Conservation (phyloP, 495 filamentous ascomycete genomes). For the Filosporella fistucella region DNA sequence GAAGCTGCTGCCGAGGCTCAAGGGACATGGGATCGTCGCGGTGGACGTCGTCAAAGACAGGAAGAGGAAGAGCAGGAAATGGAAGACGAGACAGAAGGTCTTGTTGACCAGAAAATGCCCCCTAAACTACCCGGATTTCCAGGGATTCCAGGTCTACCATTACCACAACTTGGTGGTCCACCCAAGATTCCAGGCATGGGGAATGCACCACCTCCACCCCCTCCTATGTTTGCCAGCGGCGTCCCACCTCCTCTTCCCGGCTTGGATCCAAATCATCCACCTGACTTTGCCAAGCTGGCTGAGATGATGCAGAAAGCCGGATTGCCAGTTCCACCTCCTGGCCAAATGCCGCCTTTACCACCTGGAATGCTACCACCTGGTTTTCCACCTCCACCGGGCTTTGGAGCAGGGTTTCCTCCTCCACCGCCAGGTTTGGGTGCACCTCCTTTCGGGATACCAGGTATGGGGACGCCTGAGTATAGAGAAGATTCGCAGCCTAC, state of each 20-base stretch:
- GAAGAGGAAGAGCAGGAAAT: conserved; percentile 91
- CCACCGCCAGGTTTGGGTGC: conserved; percentile 12
- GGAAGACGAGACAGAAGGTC: conserved; percentile 86
- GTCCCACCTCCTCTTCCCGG: conserved; percentile 42
- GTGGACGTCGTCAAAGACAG: conserved; percentile 70
- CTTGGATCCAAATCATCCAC: conserved; percentile 52
- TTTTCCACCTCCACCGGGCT: conserved; percentile 33
- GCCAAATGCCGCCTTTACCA: conserved; percentile 28
- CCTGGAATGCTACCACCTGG: conserved; percentile 47
- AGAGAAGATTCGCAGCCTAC: background rate
- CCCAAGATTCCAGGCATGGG: conserved; percentile 50
- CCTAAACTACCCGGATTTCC: conserved; percentile 41
- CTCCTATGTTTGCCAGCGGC: conserved; percentile 33
- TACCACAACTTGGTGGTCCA: conserved; percentile 31
- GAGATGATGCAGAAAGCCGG: conserved; percentile 57
- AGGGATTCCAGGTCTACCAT: conserved; percentile 46
- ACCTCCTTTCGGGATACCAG: conserved; percentile 12
- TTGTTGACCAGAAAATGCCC: conserved; percentile 89
- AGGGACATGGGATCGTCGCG: conserved; percentile 85
- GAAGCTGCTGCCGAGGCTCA: conserved; percentile 89
- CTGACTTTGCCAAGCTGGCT: conserved; percentile 65
- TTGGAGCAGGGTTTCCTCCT: conserved; percentile 12
- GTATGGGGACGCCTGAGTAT: conserved; percentile 7
- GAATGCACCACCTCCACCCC: conserved; percentile 30
- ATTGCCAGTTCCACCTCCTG: conserved; percentile 37